phyloP scores from a whole-genome alignment of 768 basidiomycete genomes.

The Xerocomellus intermedius region DNA sequence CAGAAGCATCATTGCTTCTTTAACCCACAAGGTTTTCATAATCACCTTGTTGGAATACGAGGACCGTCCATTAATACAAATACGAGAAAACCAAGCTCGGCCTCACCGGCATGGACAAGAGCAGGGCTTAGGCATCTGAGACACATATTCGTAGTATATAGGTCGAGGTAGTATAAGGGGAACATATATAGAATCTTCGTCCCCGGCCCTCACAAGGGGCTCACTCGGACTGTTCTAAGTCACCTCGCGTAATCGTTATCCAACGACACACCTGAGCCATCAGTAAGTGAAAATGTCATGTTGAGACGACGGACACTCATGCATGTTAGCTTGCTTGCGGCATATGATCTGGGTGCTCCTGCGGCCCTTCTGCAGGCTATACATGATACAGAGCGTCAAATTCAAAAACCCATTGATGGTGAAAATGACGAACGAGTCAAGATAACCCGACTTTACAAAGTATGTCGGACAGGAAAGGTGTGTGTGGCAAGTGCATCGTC shows the following conservation, averaged over 20 bases:
- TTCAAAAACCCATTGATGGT: conserved; percentile 40
- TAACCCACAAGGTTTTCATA: conserved; percentile 45
- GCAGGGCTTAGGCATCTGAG: too few relatives aligned
- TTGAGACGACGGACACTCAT: background rate
- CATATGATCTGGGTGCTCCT: conserved; percentile 56
- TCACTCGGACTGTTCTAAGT: too few relatives aligned
- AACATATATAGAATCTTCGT: too few relatives aligned
- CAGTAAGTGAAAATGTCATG: conserved; percentile 39
- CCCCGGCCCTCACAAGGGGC: too few relatives aligned
- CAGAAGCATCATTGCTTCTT: conserved; percentile 53
- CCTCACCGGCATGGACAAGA: too few relatives aligned
- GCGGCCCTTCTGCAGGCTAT: conserved; percentile 46
- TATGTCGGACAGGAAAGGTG: conserved; percentile 50
- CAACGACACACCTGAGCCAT: too few relatives aligned
- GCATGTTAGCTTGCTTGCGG: conserved; percentile 46
- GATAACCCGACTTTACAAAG: conserved; percentile 48
- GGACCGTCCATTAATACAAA: too few relatives aligned
- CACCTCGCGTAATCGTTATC: too few relatives aligned
- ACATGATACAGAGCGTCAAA: conserved; percentile 40
- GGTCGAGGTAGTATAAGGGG: too few relatives aligned
- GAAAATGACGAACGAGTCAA: conserved; percentile 28
- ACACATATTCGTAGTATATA: too few relatives aligned
- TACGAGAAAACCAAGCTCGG: too few relatives aligned
- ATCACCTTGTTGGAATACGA: too few relatives aligned
- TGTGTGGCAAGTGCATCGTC: conserved; percentile 29